phyloP scores from a whole-genome alignment of 2,329 filamentous ascomycete genomes.

The Pyrenophora graminea region DNA sequence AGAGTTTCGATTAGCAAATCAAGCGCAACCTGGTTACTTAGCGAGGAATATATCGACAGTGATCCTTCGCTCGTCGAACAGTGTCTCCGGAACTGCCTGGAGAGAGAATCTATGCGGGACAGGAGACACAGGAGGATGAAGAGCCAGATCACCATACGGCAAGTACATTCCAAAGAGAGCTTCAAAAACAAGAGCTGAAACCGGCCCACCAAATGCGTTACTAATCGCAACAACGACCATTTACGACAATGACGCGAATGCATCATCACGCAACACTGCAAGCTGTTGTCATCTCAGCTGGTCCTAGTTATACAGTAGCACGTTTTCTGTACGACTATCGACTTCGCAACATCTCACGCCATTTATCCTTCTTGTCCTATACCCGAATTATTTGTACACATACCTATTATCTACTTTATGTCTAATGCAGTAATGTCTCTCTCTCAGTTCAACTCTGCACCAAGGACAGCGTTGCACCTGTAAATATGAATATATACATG shows the following conservation, averaged over 20 bases:
- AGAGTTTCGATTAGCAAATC: slow-evolving; percentile 15
- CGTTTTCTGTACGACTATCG: too few relatives aligned
- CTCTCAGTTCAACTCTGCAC: not conserved
- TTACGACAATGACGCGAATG: too few relatives aligned
- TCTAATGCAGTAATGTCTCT: slow-evolving; percentile 13
- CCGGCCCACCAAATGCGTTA: not conserved
- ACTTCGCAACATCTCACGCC: too few relatives aligned
- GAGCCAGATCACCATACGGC: slow-evolving; percentile 19
- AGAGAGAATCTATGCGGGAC: slow-evolving; percentile 33
- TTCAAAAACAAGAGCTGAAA: not conserved
- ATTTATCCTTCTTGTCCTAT: not conserved
- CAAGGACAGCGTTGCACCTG: not conserved
- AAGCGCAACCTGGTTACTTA: slow-evolving; percentile 22
- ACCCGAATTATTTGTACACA: not conserved
- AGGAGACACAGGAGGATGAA: slow-evolving; percentile 23
- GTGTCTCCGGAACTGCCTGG: slow-evolving; percentile 39
- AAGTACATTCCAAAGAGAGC: slow-evolving; percentile 12
- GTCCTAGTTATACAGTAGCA: too few relatives aligned
- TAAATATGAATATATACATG: not conserved
- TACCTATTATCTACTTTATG: not conserved
- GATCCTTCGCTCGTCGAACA: slow-evolving; percentile 35
- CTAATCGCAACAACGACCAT: not conserved
- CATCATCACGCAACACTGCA: too few relatives aligned
- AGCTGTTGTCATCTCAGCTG: too few relatives aligned
- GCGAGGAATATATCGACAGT: slow-evolving; percentile 25